A percentile compares a stretch with the other conserved stretches of the same genome.
Evolutionary conservation across 108 stramenopile genomes (phyloP).

Genomic region (Nitzschia sp.): DNA sequence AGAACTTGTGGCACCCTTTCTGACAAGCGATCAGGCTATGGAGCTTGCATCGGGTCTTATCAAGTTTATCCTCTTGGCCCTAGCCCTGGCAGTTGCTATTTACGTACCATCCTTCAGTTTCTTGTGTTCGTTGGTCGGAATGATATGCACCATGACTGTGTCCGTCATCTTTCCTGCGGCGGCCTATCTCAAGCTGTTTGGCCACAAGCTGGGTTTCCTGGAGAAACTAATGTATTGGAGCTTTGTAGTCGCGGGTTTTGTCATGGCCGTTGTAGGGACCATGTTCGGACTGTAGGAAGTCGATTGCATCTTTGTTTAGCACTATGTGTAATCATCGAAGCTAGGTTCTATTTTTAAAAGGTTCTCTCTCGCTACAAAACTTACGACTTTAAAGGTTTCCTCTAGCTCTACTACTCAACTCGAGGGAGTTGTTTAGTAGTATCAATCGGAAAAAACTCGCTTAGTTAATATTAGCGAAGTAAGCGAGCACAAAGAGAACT

Average conservation of each 20-base stretch:
- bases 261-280: constrained; percentile 57
- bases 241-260: constrained; percentile 44
- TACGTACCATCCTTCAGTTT: constrained; percentile 80
- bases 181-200: constrained; percentile 73
- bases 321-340: too few species aligned
- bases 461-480: too few species aligned
- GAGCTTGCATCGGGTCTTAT: constrained; percentile 52
- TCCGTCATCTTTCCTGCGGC: constrained; percentile 75
- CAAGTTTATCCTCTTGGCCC: constrained; percentile 57
- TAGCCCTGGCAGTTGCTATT: constrained; percentile 59
- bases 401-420: too few species aligned
- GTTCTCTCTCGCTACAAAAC: too few species aligned
- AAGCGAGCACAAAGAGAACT: too few species aligned
- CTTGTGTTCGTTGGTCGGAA: constrained; percentile 72
- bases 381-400: too few species aligned
- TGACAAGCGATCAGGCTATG: constrained; percentile 62
- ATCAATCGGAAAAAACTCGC: too few species aligned
- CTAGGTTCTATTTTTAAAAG: too few species aligned
- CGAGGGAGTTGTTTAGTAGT: too few species aligned
- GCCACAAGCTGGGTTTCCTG: constrained; percentile 38
- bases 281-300: constrained; percentile 15
- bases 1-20: constrained; percentile 67
- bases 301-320: too few species aligned
- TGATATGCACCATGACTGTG: constrained; percentile 81
- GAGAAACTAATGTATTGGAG: constrained; percentile 46